These are phyloP conservation scores for Eryngium alpinum DNA, from an alignment of 140 eudicot species.

Conservation along the genomic window DNA sequence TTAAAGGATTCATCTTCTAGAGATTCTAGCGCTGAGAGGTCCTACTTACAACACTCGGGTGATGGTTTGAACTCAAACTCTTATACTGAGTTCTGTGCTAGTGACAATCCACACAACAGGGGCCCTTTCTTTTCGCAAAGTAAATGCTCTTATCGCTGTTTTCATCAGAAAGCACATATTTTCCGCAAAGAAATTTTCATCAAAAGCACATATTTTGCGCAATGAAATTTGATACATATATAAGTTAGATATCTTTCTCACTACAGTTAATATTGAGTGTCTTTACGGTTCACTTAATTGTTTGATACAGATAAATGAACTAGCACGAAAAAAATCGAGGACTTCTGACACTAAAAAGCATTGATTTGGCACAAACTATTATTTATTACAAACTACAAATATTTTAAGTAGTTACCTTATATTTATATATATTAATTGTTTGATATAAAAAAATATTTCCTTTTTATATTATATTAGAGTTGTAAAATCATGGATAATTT, in stretches of 20 bases:
- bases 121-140: constrained; percentile 33
- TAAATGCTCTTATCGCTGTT: constrained; percentile 7
- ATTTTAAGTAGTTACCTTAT: no score
- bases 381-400: no score
- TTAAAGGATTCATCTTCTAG: background rate
- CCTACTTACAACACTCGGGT: no score
- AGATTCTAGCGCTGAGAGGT: constrained; percentile 10
- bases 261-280: background rate
- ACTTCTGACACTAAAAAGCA: constrained; percentile 22
- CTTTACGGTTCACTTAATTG: background rate
- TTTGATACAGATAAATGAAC: constrained; percentile 24
- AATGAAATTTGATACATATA: background rate
- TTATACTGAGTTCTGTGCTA: constrained; percentile 24
- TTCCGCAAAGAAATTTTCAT: no score
- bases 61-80: background rate
- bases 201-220: no score
- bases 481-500: no score
- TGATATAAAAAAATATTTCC: no score
- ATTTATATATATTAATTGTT: no score
- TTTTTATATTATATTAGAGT: no score
- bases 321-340: constrained; percentile 24
- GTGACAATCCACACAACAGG: constrained; percentile 30
- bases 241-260: background rate
- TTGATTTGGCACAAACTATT: no score
- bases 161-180: no score